Evolutionary conservation across 2,329 filamentous ascomycete species (phyloP).

Genomic region (Cytospora schulzeri): DNA sequence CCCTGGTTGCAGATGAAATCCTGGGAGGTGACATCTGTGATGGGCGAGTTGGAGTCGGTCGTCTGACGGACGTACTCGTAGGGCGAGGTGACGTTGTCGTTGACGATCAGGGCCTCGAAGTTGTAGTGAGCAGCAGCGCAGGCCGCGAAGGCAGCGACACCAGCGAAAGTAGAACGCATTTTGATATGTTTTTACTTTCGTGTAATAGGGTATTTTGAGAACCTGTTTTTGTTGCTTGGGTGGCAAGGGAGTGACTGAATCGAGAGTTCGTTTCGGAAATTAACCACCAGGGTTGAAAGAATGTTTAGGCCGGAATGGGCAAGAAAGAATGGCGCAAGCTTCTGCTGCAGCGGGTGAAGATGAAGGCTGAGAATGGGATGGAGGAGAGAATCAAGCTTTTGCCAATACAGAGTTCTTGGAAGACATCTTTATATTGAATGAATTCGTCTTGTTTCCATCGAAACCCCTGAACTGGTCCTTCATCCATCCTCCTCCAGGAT

Average conservation of each 20-base stretch:
- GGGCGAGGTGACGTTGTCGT: conserved; percentile 29
- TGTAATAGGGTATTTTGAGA: background rate
- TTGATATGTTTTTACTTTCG: conserved; percentile 8
- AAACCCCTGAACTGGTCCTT: background rate
- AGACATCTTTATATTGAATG: background rate
- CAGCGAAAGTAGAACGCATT: conserved; percentile 27
- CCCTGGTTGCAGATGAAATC: conserved; percentile 45
- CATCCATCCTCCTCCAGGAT: background rate
- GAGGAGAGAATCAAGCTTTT: background rate
- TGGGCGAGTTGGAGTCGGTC: conserved; percentile 40
- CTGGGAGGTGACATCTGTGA: conserved; percentile 42
- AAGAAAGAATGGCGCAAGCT: conserved; percentile 22
- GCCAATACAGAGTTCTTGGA: background rate
- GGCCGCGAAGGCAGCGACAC: conserved; percentile 23
- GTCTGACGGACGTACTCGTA: conserved; percentile 32
- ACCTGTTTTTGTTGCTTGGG: conserved; percentile 1
- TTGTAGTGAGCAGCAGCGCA: conserved; percentile 29
- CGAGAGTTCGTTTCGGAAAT: background rate
- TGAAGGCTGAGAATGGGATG: conserved; percentile 11
- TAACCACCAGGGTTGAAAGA: conserved; percentile 25
- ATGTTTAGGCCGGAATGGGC: conserved; percentile 8
- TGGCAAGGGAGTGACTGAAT: conserved; percentile 3
- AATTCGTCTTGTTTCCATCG: background rate
- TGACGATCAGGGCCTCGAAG: conserved; percentile 30
- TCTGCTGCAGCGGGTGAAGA: conserved; percentile 22